These are phyloP conservation scores for Hippophae rhamnoides DNA, from an alignment of 306 rosid genomes.

Conservation along the genomic window DNA sequence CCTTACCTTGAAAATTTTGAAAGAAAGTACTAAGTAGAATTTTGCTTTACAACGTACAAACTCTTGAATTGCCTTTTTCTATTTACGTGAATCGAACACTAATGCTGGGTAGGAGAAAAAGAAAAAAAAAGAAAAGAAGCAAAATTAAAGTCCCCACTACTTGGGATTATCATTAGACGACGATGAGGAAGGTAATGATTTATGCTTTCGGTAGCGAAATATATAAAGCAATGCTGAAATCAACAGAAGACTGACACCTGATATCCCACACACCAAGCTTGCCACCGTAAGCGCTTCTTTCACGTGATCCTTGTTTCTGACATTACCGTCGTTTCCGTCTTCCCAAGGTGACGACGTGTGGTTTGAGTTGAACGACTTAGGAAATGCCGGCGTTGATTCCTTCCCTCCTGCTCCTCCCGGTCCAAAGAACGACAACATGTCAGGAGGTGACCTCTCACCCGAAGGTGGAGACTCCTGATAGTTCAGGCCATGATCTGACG, in stretches of 20 bases:
- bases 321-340: background rate
- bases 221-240: slow-evolving; percentile 45
- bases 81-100: too few species aligned
- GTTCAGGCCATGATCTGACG: slow-evolving; percentile 68
- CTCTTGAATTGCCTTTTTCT: too few species aligned
- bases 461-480: slow-evolving; percentile 42
- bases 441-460: slow-evolving; percentile 26
- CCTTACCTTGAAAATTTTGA: too few species aligned
- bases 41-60: too few species aligned
- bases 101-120: too few species aligned
- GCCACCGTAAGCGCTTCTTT: slow-evolving; percentile 38
- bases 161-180: background rate
- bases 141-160: too few species aligned
- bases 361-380: slow-evolving; percentile 37
- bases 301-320: slow-evolving; percentile 22
- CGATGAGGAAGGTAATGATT: background rate
- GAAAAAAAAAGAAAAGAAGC: too few species aligned
- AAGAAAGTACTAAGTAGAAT: too few species aligned
- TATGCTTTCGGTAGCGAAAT: slow-evolving; percentile 22
- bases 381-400: slow-evolving; percentile 19
- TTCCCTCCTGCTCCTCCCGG: slow-evolving; percentile 29
- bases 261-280: slow-evolving; percentile 58
- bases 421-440: slow-evolving; percentile 58
- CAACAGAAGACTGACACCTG: slow-evolving; percentile 65
- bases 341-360: slow-evolving; percentile 36